Base-by-base conservation (phyloP, 768 basidiomycete species). In the Ephemerocybe angulata region DNA sequence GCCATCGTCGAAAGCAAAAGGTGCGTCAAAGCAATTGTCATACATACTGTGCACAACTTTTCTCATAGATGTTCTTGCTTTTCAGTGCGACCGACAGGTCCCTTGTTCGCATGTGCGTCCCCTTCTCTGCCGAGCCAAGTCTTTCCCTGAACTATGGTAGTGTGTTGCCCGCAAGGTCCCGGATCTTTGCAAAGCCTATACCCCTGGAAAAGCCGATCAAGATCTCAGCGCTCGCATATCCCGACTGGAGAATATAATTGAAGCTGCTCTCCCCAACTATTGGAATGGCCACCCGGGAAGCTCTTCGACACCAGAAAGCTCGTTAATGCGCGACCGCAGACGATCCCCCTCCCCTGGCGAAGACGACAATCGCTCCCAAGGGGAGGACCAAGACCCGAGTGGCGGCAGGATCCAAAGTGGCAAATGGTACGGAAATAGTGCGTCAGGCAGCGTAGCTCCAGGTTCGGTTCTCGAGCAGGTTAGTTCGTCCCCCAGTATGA, bases 1-100 rank as follows among this genome's bases (percentile, higher is more conserved):
- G 91, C 59, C 91, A 93, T 72, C 82, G 90, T 21, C 77, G 90
- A 58, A 93, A 93, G 67, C 90, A 93, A 71, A 92, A 92, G 80
- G 90, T 88, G 53, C 35, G 56, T 56, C 22, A 31, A 52, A 47
- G n/a, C n/a, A n/a, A n/a, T n/a, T n/a, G n/a, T n/a, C n/a, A n/a
- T n/a, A n/a, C n/a, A n/a, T n/a, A n/a, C n/a, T n/a, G n/a, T n/a
- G n/a, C n/a, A n/a, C n/a, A n/a, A n/a, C 38, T 5, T 41, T 13
- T 8, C 7, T 41, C 38, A 41, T 33, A 30, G 24, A 7, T 15
- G 15, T 11, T 3, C 19, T 4, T 27, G 11, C 30, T 42, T 22
- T 56, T 49, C 67, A 93, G 88, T 93, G 90, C 72, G 88, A 93
- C 70, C 82, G 90, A 57, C 89, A 91, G 72, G 71, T 87, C 54